Conservation (phyloP, 2,329 filamentous ascomycete genomes). For the Rhytidhysteron rufulum region DNA sequence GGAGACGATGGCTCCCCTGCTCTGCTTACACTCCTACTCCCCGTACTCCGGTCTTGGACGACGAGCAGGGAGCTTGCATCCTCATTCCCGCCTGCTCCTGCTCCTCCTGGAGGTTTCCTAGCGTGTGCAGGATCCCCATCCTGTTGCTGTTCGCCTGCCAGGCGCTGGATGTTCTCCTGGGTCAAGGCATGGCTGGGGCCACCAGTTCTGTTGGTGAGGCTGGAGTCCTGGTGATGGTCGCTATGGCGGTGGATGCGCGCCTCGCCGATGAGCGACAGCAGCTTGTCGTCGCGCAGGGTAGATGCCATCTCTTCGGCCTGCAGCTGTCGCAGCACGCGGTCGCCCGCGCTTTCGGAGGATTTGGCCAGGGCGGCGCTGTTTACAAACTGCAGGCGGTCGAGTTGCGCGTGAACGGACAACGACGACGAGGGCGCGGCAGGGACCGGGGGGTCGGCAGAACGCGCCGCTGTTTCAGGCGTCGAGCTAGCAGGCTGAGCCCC, state of each 20-base stretch:
- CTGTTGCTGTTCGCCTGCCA: slow-evolving; percentile 27
- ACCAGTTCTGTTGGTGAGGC: slow-evolving; percentile 3
- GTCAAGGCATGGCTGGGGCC: slow-evolving; percentile 30
- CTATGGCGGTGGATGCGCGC: slow-evolving; percentile 23
- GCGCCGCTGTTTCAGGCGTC: slow-evolving; percentile 4
- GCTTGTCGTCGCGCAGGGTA: slow-evolving; percentile 51
- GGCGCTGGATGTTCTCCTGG: slow-evolving; percentile 33
- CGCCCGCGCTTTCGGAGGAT: slow-evolving; percentile 42
- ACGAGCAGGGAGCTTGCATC: slow-evolving; percentile 13
- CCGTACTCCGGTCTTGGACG: no score
- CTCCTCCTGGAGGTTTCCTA: slow-evolving; percentile 10
- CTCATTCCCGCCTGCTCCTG: slow-evolving; percentile 14
- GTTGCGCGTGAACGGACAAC: slow-evolving; percentile 26
- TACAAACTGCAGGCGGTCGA: slow-evolving; percentile 34
- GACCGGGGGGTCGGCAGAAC: no score
- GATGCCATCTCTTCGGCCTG: slow-evolving; percentile 54
- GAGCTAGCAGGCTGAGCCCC: no score
- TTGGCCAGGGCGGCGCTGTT: slow-evolving; percentile 36
- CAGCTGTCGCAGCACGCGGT: slow-evolving; percentile 44
- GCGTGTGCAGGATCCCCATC: slow-evolving; percentile 14
- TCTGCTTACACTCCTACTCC: slow-evolving; percentile 6
- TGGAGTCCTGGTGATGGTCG: background rate
- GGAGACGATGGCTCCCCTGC: slow-evolving; percentile 3
- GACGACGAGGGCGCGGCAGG: slow-evolving; percentile 25
- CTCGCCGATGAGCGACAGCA: slow-evolving; percentile 46